Evolutionary conservation across 371 early-diverging fungal genomes (phyloP).

Genomic region (Mortierella sp.): DNA sequence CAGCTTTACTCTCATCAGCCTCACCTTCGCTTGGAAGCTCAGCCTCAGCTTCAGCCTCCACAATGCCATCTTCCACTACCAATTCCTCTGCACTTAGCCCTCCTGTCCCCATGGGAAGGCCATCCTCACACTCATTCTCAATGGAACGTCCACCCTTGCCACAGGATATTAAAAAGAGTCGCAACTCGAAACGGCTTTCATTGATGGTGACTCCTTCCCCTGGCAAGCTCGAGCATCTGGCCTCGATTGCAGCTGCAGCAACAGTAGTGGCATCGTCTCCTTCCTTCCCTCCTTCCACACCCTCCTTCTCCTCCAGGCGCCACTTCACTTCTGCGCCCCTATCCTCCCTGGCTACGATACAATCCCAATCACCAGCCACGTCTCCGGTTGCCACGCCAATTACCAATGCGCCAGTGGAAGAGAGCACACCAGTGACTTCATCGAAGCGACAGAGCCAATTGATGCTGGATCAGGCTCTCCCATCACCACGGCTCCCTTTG

Average conservation of each 20-base stretch:
- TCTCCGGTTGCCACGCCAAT: background rate
- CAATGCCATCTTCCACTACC: slow-evolving; percentile 11
- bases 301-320: slow-evolving; percentile 33
- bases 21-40: background rate
- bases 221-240: slow-evolving; percentile 29
- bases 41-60: slow-evolving; percentile 4
- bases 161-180: no score
- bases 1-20: slow-evolving; percentile 20
- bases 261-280: background rate
- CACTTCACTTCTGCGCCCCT: slow-evolving; percentile 35
- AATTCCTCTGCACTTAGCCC: slow-evolving; percentile 18
- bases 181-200: slow-evolving; percentile 45
- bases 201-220: slow-evolving; percentile 51
- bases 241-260: slow-evolving; percentile 22
- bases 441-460: slow-evolving; percentile 22
- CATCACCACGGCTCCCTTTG: slow-evolving; percentile 22
- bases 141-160: slow-evolving; percentile 27
- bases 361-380: slow-evolving; percentile 9
- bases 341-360: slow-evolving; percentile 22
- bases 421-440: no score
- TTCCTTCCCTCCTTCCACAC: slow-evolving; percentile 23
- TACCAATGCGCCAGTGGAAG: background rate
- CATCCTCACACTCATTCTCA: slow-evolving; percentile 40
- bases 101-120: slow-evolving; percentile 26
- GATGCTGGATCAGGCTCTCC: slow-evolving; percentile 32